Percentiles rank a stretch among this genome's conserved stretches.
Evolutionary conservation across 2,329 filamentous ascomycete species (phyloP).

Genomic region (Fusarium oligoseptatum): DNA sequence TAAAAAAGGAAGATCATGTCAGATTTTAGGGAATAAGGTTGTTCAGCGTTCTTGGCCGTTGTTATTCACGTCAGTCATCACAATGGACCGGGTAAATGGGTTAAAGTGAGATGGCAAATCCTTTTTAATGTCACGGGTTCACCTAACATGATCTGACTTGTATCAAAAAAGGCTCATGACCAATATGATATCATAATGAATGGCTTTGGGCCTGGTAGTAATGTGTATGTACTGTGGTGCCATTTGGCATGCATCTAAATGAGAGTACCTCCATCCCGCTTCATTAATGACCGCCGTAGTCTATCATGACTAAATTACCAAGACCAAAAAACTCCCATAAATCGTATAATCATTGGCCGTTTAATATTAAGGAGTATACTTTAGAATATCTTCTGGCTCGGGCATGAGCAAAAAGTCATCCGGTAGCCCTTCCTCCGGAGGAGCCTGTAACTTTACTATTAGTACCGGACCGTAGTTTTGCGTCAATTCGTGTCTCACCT

Average conservation of each 20-base stretch:
- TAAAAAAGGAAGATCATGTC: not conserved
- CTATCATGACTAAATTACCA: not conserved
- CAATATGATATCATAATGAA: not conserved
- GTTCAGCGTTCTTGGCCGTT: not conserved
- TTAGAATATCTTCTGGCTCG: slow-evolving; percentile 17
- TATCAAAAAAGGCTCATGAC: not conserved
- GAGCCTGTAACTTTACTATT: slow-evolving; percentile 29
- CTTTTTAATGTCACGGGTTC: not conserved
- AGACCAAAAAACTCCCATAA: not conserved
- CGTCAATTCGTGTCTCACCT: slow-evolving; percentile 49
- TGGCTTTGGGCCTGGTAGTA: not conserved
- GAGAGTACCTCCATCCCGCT: not conserved
- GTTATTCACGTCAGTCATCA: not conserved
- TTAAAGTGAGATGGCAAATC: not conserved
- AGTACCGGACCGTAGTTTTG: not conserved
- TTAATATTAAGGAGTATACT: slow-evolving; percentile 28
- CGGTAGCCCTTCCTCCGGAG: slow-evolving; percentile 30
- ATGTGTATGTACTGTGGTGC: not conserved
- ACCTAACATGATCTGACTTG: not conserved
- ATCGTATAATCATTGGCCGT: rapidly evolving
- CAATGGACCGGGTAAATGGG: not conserved
- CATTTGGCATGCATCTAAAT: not conserved
- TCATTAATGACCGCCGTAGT: not conserved
- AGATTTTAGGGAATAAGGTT: not conserved
- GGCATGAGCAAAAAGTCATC: slow-evolving; percentile 32